These are phyloP conservation scores for Leucosporidium creatinivorum DNA, from an alignment of 768 basidiomycete species.

Conservation along the genomic window DNA sequence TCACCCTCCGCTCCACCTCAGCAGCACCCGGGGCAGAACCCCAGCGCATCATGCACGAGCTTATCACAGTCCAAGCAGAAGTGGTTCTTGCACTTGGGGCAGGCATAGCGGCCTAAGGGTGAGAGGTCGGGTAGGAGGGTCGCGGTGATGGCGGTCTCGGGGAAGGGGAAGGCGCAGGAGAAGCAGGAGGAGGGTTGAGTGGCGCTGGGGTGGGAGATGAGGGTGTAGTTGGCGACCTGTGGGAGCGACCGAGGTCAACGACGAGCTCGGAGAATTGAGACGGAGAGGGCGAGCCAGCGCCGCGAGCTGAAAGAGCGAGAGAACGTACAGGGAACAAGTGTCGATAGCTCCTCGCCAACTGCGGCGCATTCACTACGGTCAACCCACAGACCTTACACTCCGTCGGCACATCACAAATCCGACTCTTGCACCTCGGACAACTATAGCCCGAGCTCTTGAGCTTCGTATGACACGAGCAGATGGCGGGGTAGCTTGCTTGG, in stretches of 20 bases:
- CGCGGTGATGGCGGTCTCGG: slow-evolving; percentile 35
- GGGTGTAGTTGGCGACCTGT: slow-evolving; percentile 21
- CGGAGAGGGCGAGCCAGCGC: background rate
- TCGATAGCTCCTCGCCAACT: slow-evolving; percentile 90
- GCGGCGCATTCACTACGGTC: slow-evolving; percentile 96
- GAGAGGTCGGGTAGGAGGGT: slow-evolving; percentile 62
- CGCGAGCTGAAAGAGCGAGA: too few species aligned
- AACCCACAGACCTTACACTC: slow-evolving; percentile 95
- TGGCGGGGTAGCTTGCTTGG: slow-evolving; percentile 69
- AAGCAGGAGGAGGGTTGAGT: slow-evolving; percentile 51
- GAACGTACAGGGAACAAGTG: slow-evolving; percentile 84
- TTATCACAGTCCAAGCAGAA: slow-evolving; percentile 96
- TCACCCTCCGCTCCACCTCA: background rate
- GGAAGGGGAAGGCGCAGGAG: slow-evolving; percentile 71
- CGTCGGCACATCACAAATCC: slow-evolving; percentile 95
- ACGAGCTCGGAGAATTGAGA: background rate
- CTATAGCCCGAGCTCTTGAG: slow-evolving; percentile 88
- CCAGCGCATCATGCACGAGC: slow-evolving; percentile 89
- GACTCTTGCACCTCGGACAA: slow-evolving; percentile 85
- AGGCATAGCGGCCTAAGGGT: slow-evolving; percentile 77
- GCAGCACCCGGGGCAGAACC: slow-evolving; percentile 69
- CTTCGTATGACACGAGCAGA: slow-evolving; percentile 90
- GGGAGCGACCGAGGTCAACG: background rate
- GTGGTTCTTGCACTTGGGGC: slow-evolving; percentile 73
- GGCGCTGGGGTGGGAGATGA: background rate